Conservation (phyloP, 164 flowering plant species). For the Brasenia schreberi region DNA sequence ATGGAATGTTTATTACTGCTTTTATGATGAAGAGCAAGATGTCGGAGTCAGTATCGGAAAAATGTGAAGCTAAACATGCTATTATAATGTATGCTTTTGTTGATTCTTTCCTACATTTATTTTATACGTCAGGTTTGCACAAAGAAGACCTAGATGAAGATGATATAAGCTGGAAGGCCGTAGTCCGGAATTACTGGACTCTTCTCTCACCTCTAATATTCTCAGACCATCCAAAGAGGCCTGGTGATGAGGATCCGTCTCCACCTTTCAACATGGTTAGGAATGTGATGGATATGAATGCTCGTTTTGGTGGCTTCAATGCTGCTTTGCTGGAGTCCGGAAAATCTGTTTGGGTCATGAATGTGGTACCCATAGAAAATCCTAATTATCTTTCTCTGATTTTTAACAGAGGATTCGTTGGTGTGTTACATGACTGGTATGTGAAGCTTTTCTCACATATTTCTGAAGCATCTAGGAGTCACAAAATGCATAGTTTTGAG, state of each 20-base stretch:
- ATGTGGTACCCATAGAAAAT: constrained; percentile 75
- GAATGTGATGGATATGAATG: constrained; percentile 97
- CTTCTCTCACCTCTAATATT: constrained; percentile 87
- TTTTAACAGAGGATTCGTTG: constrained; percentile 80
- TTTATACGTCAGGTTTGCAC: constrained; percentile 35
- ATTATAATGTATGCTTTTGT: too few species aligned
- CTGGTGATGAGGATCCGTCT: constrained; percentile 97
- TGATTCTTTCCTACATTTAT: not conserved
- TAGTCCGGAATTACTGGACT: constrained; percentile 80
- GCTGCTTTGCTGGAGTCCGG: constrained; percentile 67
- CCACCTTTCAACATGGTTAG: constrained; percentile 96
- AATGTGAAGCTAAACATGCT: too few species aligned
- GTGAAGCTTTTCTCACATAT: not conserved
- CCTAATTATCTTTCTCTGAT: constrained; percentile 74
- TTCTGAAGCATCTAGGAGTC: not conserved
- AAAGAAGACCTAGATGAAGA: constrained; percentile 68
- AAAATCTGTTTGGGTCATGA: constrained; percentile 96
- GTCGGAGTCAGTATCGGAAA: too few species aligned
- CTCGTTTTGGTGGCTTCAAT: constrained; percentile 85
- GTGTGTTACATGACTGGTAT: constrained; percentile 94
- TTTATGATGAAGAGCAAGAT: too few species aligned
- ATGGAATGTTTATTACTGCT: too few species aligned
- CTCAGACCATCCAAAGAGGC: constrained; percentile 99
- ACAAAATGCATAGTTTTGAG: too few species aligned
- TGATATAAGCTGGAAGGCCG: constrained; percentile 37